phyloP scores from a whole-genome alignment of 257 asterid species.

The Agastache rugosa region DNA sequence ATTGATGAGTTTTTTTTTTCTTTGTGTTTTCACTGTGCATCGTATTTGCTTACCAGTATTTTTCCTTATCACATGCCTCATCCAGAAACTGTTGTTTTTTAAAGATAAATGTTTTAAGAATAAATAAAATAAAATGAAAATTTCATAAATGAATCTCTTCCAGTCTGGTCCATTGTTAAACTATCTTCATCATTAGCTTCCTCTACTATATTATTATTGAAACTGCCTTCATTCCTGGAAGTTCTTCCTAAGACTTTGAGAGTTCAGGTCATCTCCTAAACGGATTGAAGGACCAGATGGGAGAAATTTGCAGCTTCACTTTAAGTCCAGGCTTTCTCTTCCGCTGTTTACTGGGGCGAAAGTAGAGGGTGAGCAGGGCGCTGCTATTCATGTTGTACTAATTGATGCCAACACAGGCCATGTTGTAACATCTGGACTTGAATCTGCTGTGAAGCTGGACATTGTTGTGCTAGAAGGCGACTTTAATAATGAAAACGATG shows the following conservation, averaged over 20 bases:
- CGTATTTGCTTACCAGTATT: background rate
- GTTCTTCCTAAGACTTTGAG: conserved; percentile 37
- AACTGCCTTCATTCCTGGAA: conserved; percentile 27
- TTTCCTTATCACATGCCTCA: background rate
- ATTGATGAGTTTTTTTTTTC: background rate
- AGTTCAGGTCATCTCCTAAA: conserved; percentile 85
- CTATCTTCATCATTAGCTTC: conserved; percentile 10
- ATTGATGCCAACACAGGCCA: conserved; percentile 73
- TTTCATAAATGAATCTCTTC: background rate
- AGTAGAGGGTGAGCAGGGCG: conserved; percentile 99
- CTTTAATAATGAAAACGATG: conserved; percentile 85
- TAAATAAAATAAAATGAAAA: background rate
- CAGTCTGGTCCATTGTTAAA: conserved; percentile 11
- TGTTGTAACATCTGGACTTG: conserved; percentile 84
- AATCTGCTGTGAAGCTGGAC: conserved; percentile 83
- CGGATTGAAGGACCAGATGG: conserved; percentile 93
- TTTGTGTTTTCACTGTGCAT: background rate
- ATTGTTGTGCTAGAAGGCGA: conserved; percentile 94
- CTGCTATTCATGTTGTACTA: conserved; percentile 84
- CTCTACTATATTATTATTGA: conserved; percentile 8
- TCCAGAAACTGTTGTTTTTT: background rate
- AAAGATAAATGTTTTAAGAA: background rate
- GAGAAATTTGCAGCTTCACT: conserved; percentile 89
- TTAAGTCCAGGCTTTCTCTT: conserved; percentile 81
- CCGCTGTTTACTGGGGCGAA: conserved; percentile 95